Evolutionary conservation across 83 land plant species (phyloP).

Genomic region (Larix sibirica): DNA sequence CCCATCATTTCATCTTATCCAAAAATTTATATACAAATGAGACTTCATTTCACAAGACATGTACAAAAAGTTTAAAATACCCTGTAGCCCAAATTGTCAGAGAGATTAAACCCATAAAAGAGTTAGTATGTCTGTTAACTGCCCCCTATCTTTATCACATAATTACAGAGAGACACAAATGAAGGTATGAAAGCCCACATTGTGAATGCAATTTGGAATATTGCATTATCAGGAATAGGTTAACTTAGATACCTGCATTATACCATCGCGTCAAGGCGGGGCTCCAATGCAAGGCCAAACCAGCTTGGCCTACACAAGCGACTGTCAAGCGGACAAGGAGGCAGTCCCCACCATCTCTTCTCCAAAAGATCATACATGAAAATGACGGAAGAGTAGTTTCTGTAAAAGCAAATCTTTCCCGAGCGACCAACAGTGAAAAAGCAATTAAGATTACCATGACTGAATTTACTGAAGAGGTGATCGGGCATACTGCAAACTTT

Average conservation of each 20-base stretch:
- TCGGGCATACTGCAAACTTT: constrained; percentile 46
- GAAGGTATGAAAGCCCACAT: too few species aligned
- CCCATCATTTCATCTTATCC: too few species aligned
- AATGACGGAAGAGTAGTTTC: constrained; percentile 17
- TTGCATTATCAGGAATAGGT: too few species aligned
- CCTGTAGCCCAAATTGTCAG: too few species aligned
- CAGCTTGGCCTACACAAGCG: background rate
- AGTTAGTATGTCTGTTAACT: too few species aligned
- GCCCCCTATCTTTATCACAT: too few species aligned
- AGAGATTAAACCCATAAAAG: too few species aligned
- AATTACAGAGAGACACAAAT: too few species aligned
- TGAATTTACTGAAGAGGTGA: constrained; percentile 24
- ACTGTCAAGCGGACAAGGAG: constrained; percentile 26
- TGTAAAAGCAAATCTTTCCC: constrained; percentile 43
- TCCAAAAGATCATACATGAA: constrained; percentile 42
- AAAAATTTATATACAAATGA: too few species aligned
- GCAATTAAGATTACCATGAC: constrained; percentile 15
- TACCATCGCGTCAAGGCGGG: constrained; percentile 13
- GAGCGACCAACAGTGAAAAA: constrained; percentile 37
- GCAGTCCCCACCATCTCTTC: constrained; percentile 52
- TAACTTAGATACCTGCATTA: background rate
- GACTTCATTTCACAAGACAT: too few species aligned
- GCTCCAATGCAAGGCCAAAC: constrained; percentile 24
- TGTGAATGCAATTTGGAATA: too few species aligned
- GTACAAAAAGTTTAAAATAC: too few species aligned